Conservation (phyloP, 2,329 filamentous ascomycete species). For the Penicillium italicum region DNA sequence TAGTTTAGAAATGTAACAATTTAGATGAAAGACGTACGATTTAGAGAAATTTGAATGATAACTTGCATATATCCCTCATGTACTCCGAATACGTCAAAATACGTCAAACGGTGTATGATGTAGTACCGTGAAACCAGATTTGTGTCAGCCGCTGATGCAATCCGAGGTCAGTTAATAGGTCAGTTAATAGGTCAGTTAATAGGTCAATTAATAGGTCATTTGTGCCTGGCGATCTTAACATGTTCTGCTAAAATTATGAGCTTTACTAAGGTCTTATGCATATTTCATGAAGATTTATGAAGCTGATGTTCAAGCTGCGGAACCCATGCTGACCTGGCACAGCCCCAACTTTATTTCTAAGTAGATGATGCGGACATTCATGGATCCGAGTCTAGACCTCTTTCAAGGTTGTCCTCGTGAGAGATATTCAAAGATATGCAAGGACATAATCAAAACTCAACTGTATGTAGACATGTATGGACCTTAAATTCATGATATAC, state of each 20-base stretch:
- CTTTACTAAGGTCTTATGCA: neutral
- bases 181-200: neutral
- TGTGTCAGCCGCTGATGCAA: conserved; percentile 4
- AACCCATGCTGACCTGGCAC: neutral
- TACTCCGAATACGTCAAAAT: no score
- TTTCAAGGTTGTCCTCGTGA: neutral
- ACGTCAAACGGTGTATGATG: no score
- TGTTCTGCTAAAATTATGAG: no score
- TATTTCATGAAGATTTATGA: no score
- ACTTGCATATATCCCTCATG: neutral
- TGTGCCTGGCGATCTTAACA: conserved; percentile 6
- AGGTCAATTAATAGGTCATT: neutral
- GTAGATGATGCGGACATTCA: neutral
- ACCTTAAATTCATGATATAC: conserved; percentile 1
- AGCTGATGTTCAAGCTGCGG: neutral
- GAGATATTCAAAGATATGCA: neutral
- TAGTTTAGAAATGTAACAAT: no score
- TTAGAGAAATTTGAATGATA: neutral
- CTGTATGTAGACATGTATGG: neutral
- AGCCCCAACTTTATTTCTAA: neutral
- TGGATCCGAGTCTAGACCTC: neutral
- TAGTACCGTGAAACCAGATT: conserved; percentile 7
- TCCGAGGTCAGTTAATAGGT: neutral
- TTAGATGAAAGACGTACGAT: no score
- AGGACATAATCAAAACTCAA: neutral